These are phyloP conservation scores for Sideroxylon spinosum DNA, from an alignment of 179 eudicot genomes.

Conservation along the genomic window DNA sequence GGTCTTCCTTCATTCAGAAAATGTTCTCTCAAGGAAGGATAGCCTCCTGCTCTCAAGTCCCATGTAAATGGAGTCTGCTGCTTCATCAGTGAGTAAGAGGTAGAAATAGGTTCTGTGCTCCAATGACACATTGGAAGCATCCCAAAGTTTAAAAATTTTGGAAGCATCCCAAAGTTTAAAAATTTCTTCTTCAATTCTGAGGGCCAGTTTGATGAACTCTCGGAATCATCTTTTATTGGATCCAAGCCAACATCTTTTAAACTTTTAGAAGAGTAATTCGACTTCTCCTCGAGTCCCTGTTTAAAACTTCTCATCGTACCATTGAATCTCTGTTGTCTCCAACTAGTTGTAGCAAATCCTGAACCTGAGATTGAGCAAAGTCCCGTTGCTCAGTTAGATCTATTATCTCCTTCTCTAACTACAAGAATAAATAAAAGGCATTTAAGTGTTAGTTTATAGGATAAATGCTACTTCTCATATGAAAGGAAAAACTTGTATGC, in stretches of 20 bases:
- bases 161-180: slow-evolving; percentile 75
- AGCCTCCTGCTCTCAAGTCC: slow-evolving; percentile 86
- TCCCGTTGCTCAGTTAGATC: slow-evolving; percentile 73
- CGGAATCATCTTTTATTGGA: slow-evolving; percentile 58
- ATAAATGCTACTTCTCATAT: neutral
- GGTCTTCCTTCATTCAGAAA: slow-evolving; percentile 55
- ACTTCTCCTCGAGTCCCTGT: too few species aligned
- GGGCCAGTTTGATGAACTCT: slow-evolving; percentile 38
- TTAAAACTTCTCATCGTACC: too few species aligned
- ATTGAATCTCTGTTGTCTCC: slow-evolving; percentile 51
- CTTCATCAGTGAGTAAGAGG: slow-evolving; percentile 71
- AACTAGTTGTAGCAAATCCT: slow-evolving; percentile 62
- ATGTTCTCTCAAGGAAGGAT: slow-evolving; percentile 61
- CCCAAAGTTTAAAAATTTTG: slow-evolving; percentile 76
- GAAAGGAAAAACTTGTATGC: neutral
- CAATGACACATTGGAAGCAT: slow-evolving; percentile 65
- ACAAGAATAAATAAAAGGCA: slow-evolving; percentile 14
- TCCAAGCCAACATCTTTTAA: slow-evolving; percentile 64
- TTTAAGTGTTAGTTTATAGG: neutral
- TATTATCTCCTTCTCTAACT: slow-evolving; percentile 87
- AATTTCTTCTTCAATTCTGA: slow-evolving; percentile 68
- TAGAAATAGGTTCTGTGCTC: slow-evolving; percentile 85
- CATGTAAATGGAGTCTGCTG: slow-evolving; percentile 77
- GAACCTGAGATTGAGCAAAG: slow-evolving; percentile 77
- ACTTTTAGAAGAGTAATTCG: slow-evolving; percentile 27